Base-by-base conservation (phyloP, 306 rosid species). In the Dryas alaskensis region DNA sequence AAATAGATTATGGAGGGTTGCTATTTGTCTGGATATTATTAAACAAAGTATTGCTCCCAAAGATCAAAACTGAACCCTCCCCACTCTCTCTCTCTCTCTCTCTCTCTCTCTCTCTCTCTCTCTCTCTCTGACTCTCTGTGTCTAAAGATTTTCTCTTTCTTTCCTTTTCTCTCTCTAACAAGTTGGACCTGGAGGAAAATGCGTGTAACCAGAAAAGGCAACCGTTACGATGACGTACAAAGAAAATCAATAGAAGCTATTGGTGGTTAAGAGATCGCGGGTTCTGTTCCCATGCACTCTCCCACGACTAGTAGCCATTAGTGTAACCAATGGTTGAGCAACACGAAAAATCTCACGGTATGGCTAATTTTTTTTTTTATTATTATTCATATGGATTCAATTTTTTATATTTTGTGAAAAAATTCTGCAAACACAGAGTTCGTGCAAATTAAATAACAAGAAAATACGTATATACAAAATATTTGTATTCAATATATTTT, bases 191-290 rank as follows among this genome's bases (percentile, higher is more conserved):
- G 83, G 86, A 78, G 83, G 84, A 61, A 81, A 81, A 80, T 61
- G 46, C 82, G 87, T 84, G 47, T 76, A 69, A 65, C 87, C 82
- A 82, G 79, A 79, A 81, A 81, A 46, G 72, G 83, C n/a, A 44
- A 70, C 74, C 61, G 51, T 47, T 73, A 76, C 76, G 77, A 70
- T 74, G 80, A 82, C 80, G 85, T 76, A 67, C 3, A 54, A 64
- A 10, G 39, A 44, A 22, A 27, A 55, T 40, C 60, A 55, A 55
- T 47, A 70, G 62, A 19, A 12, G 9, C 57, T 16, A 57, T 53
- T 40, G 73, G 54, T 59, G 55, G 61, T 16, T 14, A 22, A 64
- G 4, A n/a, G 49, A 8, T 12, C 9, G 4, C 3, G 48, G 60
- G 27, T 25, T 19, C 61, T 55, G 11, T 55, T 19, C 11, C 8